Evolutionary conservation across 495 filamentous ascomycete genomes (phyloP).

Genomic region (Neurospora pannonica): DNA sequence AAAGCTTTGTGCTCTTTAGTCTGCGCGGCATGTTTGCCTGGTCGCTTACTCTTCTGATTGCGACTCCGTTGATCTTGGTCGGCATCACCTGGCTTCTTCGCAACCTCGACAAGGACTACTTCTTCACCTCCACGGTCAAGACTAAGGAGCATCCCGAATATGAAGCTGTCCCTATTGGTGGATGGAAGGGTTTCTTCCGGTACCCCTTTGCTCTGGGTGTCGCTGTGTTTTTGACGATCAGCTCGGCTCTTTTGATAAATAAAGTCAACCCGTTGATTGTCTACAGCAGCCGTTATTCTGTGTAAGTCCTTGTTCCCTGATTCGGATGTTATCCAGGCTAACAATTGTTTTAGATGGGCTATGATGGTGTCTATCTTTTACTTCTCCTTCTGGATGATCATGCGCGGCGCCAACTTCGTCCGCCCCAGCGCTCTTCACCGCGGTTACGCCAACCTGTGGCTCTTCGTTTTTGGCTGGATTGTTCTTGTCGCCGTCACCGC

Average conservation of each 20-base stretch:
- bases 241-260: constrained; percentile 61
- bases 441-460: constrained; percentile 72
- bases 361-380: constrained; percentile 82
- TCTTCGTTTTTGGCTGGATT: constrained; percentile 65
- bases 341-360: constrained; percentile 44
- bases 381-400: constrained; percentile 72
- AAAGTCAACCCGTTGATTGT: constrained; percentile 82
- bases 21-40: constrained; percentile 79
- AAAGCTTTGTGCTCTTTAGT: constrained; percentile 65
- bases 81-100: constrained; percentile 57
- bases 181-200: constrained; percentile 72
- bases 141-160: constrained; percentile 49
- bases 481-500: constrained; percentile 65
- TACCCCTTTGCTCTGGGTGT: constrained; percentile 69
- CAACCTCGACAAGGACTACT: constrained; percentile 72
- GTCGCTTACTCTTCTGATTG: constrained; percentile 72
- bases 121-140: constrained; percentile 51
- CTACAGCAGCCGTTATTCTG: constrained; percentile 76
- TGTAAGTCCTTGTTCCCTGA: constrained; percentile 34
- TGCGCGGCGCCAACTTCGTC: constrained; percentile 68
- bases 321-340: constrained; percentile 5
- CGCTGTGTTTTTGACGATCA: constrained; percentile 61
- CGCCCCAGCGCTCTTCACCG: constrained; percentile 83
- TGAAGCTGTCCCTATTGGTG: constrained; percentile 55
- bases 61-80: constrained; percentile 62